These are phyloP conservation scores for Eucalyptus fibrosa DNA, from an alignment of 345 rosid genomes.

Conservation along the genomic window DNA sequence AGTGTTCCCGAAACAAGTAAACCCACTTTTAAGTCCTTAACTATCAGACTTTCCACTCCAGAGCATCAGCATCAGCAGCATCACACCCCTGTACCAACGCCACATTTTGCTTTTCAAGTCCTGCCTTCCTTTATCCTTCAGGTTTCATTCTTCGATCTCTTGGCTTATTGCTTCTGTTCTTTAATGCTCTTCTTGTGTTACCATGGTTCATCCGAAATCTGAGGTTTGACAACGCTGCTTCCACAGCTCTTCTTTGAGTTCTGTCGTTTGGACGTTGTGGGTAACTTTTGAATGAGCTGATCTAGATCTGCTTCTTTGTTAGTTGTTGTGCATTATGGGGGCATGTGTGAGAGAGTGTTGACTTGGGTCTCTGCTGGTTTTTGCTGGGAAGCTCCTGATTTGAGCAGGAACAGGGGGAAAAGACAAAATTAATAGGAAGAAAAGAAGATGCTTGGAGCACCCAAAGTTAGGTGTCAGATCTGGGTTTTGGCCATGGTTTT, in stretches of 20 bases:
- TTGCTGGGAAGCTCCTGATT: background rate
- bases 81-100: background rate
- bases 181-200: background rate
- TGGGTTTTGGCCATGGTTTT: background rate
- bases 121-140: background rate
- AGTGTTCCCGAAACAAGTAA: background rate
- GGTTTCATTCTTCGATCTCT: background rate
- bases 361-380: background rate
- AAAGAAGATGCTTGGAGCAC: background rate
- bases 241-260: background rate
- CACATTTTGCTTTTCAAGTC: background rate
- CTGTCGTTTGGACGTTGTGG: background rate
- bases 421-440: background rate
- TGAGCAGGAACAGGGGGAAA: background rate
- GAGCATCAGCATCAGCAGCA: background rate
- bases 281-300: background rate
- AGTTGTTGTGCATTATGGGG: constrained; percentile 2
- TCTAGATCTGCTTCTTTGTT: constrained; percentile 21
- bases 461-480: background rate
- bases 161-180: background rate
- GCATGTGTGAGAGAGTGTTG: background rate
- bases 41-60: background rate
- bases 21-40: background rate
- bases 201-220: background rate
- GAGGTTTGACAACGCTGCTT: background rate